Evolutionary conservation across 2,329 filamentous ascomycete species (phyloP), one percentile per base, ranked within the genome.

Genomic region (Aureobasidium sp.): DNA sequence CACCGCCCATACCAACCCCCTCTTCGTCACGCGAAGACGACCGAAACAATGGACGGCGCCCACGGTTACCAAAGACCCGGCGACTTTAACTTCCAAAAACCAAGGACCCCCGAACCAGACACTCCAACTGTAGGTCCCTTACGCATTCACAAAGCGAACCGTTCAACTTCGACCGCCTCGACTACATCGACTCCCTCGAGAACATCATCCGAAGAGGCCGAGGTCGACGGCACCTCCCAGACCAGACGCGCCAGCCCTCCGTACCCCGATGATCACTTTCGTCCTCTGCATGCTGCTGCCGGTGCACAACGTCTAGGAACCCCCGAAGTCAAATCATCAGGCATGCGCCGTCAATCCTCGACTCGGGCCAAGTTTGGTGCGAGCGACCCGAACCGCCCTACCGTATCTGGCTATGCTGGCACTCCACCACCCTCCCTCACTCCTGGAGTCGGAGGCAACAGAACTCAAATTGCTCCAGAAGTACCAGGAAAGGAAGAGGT

Each of bases 91-190:
- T 82, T 95, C 66, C 75, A 80, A 64, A 75, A 71, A 13, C 44
- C 37, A 3, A 25, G 9, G 3, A 53, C 48, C 1, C 55, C 61
- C 16, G 62, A 59, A 13, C 74, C 75, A 49, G 85, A 91, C 69
- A 91, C 89, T 69, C 89, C 91, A 62, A 90, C 89, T 21, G 50
- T 63, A 36, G 89, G 89, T 69, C 91, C 91, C 63, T 76, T 96
- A 75, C 85, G 90, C 70, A 95, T 96, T 73, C 87, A 87, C 78
- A 95, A 95, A 75, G 85, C 87, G 61, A 83, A 85, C 68, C 77
- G 79, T 53, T 59, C 57, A 5, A 30, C 57, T 14, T 49, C 44
- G 7, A 47, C 54, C 32, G 75, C 70, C 67, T 73, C 75, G 62
- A 45, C 54, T 21, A 76, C 70, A 67, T 73, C 75, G 62, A 76